Conservation (phyloP, 2,329 filamentous ascomycete species). For the Madurella mycetomatis region DNA sequence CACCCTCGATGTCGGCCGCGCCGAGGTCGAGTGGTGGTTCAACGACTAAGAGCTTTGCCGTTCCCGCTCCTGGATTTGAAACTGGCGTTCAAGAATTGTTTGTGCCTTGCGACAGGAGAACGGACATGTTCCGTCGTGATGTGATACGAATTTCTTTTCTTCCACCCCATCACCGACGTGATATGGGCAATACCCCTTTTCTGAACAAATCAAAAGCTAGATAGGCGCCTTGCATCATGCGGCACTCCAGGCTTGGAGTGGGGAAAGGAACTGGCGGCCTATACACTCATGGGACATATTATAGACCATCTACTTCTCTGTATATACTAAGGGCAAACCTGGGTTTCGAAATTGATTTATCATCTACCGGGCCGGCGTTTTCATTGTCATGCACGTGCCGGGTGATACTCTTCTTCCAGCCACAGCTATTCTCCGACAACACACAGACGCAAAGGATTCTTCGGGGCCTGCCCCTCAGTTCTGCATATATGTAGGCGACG, state of each 20-base stretch:
- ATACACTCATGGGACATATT: background rate
- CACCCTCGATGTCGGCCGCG: conserved; percentile 41
- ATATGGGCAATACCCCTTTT: conserved; percentile 11
- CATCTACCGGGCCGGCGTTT: too few relatives aligned
- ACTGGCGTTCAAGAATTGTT: too few relatives aligned
- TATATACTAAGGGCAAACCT: conserved; percentile 13
- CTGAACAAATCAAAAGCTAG: background rate
- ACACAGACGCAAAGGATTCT: too few relatives aligned
- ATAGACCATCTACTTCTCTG: conserved; percentile 15
- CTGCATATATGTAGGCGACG: too few relatives aligned
- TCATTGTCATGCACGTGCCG: too few relatives aligned
- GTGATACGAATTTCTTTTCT: conserved; percentile 9
- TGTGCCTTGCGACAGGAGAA: background rate
- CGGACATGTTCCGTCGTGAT: conserved; percentile 2
- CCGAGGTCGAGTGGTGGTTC: conserved; percentile 44
- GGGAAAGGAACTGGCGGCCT: conserved; percentile 6
- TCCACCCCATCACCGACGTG: background rate
- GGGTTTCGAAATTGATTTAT: too few relatives aligned
- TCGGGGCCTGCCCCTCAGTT: too few relatives aligned
- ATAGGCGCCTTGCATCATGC: conserved; percentile 2
- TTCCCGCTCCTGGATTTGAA: background rate
- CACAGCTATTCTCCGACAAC: too few relatives aligned
- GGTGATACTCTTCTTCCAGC: too few relatives aligned
- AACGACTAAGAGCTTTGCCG: conserved; percentile 23
- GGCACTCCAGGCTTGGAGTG: conserved; percentile 10